Evolutionary conservation across 176 grass and related monocot genomes (phyloP).

Genomic region (Pharus latifolius): DNA sequence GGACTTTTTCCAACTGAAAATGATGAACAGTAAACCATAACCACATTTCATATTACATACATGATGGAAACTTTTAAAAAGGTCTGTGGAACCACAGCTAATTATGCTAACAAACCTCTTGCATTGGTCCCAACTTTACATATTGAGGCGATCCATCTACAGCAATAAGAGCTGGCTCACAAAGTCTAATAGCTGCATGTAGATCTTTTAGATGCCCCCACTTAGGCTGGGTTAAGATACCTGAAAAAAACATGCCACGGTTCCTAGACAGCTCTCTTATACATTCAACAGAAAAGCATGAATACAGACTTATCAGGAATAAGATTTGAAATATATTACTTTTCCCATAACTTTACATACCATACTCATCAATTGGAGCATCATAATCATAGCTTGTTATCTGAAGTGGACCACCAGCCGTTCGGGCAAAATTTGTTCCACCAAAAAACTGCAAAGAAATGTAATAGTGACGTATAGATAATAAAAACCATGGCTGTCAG

Average conservation of each 20-base stretch:
- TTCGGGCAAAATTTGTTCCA: conserved; percentile 94
- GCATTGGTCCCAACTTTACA: conserved; percentile 81
- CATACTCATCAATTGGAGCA: conserved; percentile 92
- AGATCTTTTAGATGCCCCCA: conserved; percentile 94
- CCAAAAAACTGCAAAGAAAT: conserved; percentile 70
- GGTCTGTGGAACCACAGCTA: neutral
- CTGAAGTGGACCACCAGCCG: conserved; percentile 86
- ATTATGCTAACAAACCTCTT: conserved; percentile 58
- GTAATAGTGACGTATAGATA: conserved; percentile 12
- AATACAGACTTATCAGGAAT: conserved; percentile 5
- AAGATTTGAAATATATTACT: neutral
- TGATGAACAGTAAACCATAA: too few species aligned
- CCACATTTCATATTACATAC: too few species aligned
- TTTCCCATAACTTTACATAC: conserved; percentile 29
- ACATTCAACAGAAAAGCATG: conserved; percentile 15
- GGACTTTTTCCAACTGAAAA: too few species aligned
- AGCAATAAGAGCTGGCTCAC: conserved; percentile 81
- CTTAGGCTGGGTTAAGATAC: conserved; percentile 83
- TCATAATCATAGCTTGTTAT: conserved; percentile 98
- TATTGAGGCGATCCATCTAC: conserved; percentile 74
- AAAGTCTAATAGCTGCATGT: conserved; percentile 82
- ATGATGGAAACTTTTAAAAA: conserved; percentile 8
- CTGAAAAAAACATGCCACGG: conserved; percentile 33
- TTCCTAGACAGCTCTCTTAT: neutral
- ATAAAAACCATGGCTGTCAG: neutral